Evolutionary conservation across 2,329 filamentous ascomycete species (phyloP).

Genomic region (Didymella keratinophila): DNA sequence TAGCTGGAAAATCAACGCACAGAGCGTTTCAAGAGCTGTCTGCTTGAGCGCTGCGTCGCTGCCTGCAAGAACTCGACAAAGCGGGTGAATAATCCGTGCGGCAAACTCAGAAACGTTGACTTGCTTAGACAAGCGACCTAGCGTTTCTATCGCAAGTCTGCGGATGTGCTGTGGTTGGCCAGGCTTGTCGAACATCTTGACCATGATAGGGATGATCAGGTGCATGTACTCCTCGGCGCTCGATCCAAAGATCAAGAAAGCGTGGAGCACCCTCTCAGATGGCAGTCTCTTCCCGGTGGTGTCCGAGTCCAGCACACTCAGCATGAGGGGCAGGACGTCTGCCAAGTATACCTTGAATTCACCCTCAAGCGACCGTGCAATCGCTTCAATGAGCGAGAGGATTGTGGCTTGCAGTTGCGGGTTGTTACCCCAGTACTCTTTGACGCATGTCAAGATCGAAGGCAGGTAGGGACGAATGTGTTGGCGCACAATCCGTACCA

Average conservation of each 20-base stretch:
- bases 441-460: conserved; percentile 83
- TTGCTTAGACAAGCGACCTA: conserved; percentile 91
- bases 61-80: conserved; percentile 80
- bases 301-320: conserved; percentile 91
- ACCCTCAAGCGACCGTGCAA: conserved; percentile 90
- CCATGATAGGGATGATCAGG: conserved; percentile 93
- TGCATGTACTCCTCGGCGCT: conserved; percentile 99
- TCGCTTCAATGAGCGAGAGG: conserved; percentile 88
- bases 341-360: conserved; percentile 98
- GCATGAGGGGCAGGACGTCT: conserved; percentile 87
- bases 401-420: conserved; percentile 89
- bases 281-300: conserved; percentile 75
- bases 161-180: conserved; percentile 80
- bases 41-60: conserved; percentile 77
- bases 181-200: conserved; percentile 90
- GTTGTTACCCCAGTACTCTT: conserved; percentile 88
- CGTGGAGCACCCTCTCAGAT: conserved; percentile 90
- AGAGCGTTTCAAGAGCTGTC: conserved; percentile 90
- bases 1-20: conserved; percentile 93
- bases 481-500: conserved; percentile 94
- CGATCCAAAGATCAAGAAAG: conserved; percentile 93
- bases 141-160: conserved; percentile 90
- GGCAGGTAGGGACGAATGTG: conserved; percentile 92
- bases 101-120: conserved; percentile 98
- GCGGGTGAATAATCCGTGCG: conserved; percentile 92